Evolutionary conservation across 2,329 filamentous ascomycete genomes (phyloP).

Genomic region (Colletotrichum liriopes): DNA sequence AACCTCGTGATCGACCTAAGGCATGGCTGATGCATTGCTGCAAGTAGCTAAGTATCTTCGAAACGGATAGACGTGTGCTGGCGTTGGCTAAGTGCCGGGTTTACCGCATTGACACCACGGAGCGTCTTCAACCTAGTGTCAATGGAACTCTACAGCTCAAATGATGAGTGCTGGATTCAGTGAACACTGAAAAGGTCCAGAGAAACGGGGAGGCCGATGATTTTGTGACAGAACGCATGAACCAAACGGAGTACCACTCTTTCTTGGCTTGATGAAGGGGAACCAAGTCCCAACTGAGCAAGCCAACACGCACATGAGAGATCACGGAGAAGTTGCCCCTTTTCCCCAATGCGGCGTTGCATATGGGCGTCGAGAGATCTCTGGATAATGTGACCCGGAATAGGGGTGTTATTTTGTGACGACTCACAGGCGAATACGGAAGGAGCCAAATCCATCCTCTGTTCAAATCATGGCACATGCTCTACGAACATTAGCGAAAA

Average conservation of each 20-base stretch:
- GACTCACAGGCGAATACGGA: neutral
- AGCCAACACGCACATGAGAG: conserved; percentile 6
- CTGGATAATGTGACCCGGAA: neutral
- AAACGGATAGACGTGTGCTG: too few relatives aligned
- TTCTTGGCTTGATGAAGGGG: neutral
- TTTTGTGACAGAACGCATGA: neutral
- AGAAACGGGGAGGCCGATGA: neutral
- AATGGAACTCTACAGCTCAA: neutral
- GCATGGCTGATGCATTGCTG: neutral
- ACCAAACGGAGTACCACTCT: neutral
- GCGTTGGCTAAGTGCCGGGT: neutral
- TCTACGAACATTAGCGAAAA: neutral
- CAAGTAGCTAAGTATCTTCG: too few relatives aligned
- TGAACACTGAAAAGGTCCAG: neutral
- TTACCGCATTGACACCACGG: neutral
- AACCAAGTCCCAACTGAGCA: neutral
- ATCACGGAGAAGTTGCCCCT: neutral
- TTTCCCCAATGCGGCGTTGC: neutral
- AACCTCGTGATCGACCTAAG: conserved; percentile 2
- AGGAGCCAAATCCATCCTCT: neutral
- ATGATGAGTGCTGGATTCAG: neutral
- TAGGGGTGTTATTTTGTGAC: neutral
- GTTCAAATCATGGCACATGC: neutral
- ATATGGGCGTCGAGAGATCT: neutral
- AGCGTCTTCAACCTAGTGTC: neutral